Evolutionary conservation across 108 stramenopile genomes (phyloP), one percentile per base, ranked within the genome.

Genomic region (Nitzschia sp.): DNA sequence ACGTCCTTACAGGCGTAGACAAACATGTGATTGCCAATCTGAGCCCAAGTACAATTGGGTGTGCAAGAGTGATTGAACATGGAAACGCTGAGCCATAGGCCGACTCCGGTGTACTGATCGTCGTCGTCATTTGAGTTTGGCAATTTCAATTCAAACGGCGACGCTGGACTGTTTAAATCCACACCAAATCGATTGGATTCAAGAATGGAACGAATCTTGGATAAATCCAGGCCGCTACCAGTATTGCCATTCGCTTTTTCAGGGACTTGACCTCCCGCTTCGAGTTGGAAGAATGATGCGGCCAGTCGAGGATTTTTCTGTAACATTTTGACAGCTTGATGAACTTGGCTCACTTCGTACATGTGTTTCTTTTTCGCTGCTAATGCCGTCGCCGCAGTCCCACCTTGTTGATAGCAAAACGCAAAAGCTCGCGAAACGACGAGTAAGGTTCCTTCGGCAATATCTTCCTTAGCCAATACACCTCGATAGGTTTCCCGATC

Each of bases 1-100:
- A 72, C 53, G 6, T n/a, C 34, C 15, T 45, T 26, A 24, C 26
- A 36, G 33, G 62, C 36, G 9, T 48, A 36, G 33, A 72, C 29
- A 64, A 72, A 63, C 61, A 72, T 72, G 34, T 72, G 62, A 54
- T 72, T 61, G 26, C 71, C 71, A 45, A 72, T 64, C 32, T 31
- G 48, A 23, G 34, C 18, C 62, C 53, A 72, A 0, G 53, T 54
- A 53, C 71, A 72, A 46, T 72, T 72, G 1, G 71, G 71, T 11
- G 54, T 64, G 34, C 71, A 64, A 3, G 71, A 72, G 53, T 64
- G 71, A 46, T 72, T 72, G 31, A 64, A 72, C 63, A 72, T 29
- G 26, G 62, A 72, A 19, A 55, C 71, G 3, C 29, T 17, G 5
- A 54, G 9, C 71, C 71, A 72, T 3, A 72, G 27, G 15, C 71